A percentile compares a stretch with the other conserved stretches of the same genome.
phyloP scores from a whole-genome alignment of 1,284 basidiomycete species.

The Puccinia polysora region DNA sequence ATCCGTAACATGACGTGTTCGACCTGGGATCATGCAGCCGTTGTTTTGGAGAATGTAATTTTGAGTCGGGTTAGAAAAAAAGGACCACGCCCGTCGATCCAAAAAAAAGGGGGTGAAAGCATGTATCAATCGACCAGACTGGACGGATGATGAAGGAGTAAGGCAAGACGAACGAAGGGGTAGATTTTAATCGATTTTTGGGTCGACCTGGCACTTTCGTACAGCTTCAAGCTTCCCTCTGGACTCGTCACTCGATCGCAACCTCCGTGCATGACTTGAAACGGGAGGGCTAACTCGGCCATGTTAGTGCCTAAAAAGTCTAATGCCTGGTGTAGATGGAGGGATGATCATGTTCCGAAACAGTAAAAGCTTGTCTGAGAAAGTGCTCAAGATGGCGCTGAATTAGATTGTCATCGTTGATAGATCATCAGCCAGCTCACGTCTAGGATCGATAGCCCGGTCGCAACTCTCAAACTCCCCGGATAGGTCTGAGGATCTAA shows the following conservation, averaged over 20 bases:
- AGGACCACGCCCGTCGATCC: neutral
- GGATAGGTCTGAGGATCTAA: slow-evolving; percentile 47
- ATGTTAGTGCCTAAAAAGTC: slow-evolving; percentile 28
- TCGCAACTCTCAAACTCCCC: slow-evolving; percentile 49
- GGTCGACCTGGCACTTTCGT: slow-evolving; percentile 1
- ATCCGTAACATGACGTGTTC: slow-evolving; percentile 46
- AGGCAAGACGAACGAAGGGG: slow-evolving; percentile 12
- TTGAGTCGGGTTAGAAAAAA: neutral
- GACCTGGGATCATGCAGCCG: too few species aligned
- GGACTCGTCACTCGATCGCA: slow-evolving; percentile 38
- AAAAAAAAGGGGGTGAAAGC: neutral
- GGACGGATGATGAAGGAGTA: neutral
- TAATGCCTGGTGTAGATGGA: slow-evolving; percentile 19
- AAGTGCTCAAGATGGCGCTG: neutral
- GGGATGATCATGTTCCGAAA: neutral
- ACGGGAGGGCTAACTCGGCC: slow-evolving; percentile 47
- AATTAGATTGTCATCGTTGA: neutral
- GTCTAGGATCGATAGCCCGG: slow-evolving; percentile 49
- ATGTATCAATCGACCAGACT: neutral
- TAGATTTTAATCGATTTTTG: slow-evolving; percentile 37
- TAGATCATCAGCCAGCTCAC: slow-evolving; percentile 7
- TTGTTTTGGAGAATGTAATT: too few species aligned
- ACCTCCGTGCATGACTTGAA: slow-evolving; percentile 49
- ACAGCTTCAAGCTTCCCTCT: slow-evolving; percentile 16
- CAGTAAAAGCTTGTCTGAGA: neutral